Conservation (phyloP, 768 basidiomycete species). For the Termitomyces sp. region DNA sequence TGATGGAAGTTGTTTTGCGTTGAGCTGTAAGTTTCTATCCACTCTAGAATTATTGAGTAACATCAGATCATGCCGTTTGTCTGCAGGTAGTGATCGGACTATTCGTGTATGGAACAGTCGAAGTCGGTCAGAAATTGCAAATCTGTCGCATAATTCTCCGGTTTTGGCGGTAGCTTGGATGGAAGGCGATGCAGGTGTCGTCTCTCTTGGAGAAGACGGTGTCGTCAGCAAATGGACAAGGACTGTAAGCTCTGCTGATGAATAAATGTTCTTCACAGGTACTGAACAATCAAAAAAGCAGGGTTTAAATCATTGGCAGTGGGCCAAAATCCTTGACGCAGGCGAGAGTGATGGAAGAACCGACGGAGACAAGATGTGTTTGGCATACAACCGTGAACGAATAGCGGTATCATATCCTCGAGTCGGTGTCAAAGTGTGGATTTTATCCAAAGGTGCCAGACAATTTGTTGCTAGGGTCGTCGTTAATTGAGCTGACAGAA, state of each 20-base stretch:
- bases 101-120: conserved; percentile 59
- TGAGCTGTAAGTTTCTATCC: conserved; percentile 41
- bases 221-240: conserved; percentile 55
- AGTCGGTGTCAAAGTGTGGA: conserved; percentile 62
- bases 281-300: conserved; percentile 13
- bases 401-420: conserved; percentile 59
- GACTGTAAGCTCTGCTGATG: conserved; percentile 31
- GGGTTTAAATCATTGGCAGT: conserved; percentile 50
- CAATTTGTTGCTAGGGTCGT: not conserved
- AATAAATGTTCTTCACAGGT: not conserved
- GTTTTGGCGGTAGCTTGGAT: conserved; percentile 54
- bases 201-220: conserved; percentile 55
- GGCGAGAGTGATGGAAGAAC: conserved; percentile 28
- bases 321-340: conserved; percentile 48
- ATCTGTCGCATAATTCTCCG: conserved; percentile 45
- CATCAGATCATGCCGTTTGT: conserved; percentile 1
- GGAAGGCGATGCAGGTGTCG: conserved; percentile 47
- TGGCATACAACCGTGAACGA: conserved; percentile 51
- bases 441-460: conserved; percentile 46
- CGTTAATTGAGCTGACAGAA: conserved; percentile 3
- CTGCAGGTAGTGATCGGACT: conserved; percentile 49
- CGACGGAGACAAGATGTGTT: conserved; percentile 37
- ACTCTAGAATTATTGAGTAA: not conserved
- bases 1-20: conserved; percentile 51
- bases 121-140: conserved; percentile 45